Percentiles rank a stretch among this genome's conserved stretches.
Evolutionary conservation across 164 flowering plant species (phyloP).

Genomic region (Vitis rupestris): DNA sequence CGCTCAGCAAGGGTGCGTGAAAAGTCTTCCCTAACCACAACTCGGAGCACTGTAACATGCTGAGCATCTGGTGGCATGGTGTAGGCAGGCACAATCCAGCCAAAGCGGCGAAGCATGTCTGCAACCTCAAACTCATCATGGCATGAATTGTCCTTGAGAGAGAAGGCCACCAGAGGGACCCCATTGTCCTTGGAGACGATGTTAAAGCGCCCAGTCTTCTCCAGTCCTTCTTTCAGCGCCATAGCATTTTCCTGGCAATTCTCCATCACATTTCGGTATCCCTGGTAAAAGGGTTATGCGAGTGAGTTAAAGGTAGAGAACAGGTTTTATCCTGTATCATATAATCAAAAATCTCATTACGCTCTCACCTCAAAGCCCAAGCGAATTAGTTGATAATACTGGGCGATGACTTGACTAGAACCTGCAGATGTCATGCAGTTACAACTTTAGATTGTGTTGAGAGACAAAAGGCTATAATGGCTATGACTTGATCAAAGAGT

Average conservation of each 20-base stretch:
- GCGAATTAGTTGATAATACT: constrained; percentile 44
- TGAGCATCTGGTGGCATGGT: constrained; percentile 60
- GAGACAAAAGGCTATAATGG: neutral
- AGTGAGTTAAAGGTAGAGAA: no score
- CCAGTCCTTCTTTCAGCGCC: constrained; percentile 32
- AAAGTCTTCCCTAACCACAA: constrained; percentile 74
- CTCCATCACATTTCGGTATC: constrained; percentile 41
- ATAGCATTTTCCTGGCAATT: constrained; percentile 32
- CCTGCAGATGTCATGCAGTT: constrained; percentile 19
- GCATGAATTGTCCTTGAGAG: constrained; percentile 32
- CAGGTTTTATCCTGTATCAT: no score
- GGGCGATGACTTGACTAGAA: constrained; percentile 44
- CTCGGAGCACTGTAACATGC: constrained; percentile 50
- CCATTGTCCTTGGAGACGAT: constrained; percentile 38
- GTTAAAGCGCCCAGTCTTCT: constrained; percentile 32
- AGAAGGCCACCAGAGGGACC: constrained; percentile 42
- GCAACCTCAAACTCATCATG: constrained; percentile 39
- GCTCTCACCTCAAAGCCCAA: constrained; percentile 31
- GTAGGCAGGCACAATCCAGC: constrained; percentile 14
- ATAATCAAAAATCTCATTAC: no score
- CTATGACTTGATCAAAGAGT: neutral
- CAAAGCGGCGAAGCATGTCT: constrained; percentile 2
- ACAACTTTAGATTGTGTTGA: neutral
- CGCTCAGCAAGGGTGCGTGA: constrained; percentile 70
- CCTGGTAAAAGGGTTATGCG: constrained; percentile 12